phyloP scores from a whole-genome alignment of 371 early-diverging fungal species.

The Smittium culicis region DNA sequence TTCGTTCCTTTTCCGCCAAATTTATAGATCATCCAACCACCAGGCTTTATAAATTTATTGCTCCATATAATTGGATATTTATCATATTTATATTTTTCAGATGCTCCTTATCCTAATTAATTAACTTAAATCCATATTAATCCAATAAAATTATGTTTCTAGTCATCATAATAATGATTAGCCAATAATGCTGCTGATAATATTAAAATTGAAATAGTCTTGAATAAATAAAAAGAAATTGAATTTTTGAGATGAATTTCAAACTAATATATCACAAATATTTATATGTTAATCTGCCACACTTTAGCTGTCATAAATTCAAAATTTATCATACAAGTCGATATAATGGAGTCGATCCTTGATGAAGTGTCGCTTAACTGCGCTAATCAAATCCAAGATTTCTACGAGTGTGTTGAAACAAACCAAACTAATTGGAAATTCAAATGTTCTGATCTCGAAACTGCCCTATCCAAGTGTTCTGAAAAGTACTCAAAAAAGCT shows the following conservation, averaged over 20 bases:
- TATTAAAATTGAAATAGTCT: not conserved
- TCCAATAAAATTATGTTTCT: not conserved
- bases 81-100: too few relatives aligned
- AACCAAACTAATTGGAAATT: constrained; percentile 2
- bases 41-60: too few relatives aligned
- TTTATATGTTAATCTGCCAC: not conserved
- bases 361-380: constrained; percentile 7
- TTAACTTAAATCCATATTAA: too few relatives aligned
- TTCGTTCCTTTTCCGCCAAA: too few relatives aligned
- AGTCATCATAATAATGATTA: not conserved
- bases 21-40: too few relatives aligned
- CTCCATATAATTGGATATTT: too few relatives aligned
- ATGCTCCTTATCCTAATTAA: too few relatives aligned
- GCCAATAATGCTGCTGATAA: not conserved
- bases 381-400: not conserved
- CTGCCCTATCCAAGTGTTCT: not conserved
- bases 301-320: not conserved
- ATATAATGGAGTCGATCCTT: constrained; percentile 8
- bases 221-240: not conserved
- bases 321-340: not conserved
- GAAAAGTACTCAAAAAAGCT: not conserved
- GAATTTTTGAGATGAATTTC: not conserved
- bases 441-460: constrained; percentile 7
- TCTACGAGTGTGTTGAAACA: not conserved
- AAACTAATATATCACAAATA: not conserved